A percentile compares a stretch with the other conserved stretches of the same genome.
Conservation (phyloP, 108 stramenopile species). For the Nitzschia sp. region DNA sequence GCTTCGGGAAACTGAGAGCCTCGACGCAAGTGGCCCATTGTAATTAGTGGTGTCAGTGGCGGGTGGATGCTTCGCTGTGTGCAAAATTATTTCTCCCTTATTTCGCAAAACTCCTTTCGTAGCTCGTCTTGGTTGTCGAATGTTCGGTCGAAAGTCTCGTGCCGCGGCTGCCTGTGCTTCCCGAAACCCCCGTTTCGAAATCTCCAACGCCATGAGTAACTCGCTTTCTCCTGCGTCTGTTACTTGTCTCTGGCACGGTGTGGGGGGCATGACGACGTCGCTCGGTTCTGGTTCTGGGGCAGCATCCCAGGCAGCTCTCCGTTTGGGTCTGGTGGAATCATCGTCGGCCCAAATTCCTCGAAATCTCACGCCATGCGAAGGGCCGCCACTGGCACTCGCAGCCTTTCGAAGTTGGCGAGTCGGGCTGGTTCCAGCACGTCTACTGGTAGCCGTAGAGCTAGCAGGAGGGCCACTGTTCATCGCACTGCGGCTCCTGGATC, state of each 20-base stretch:
- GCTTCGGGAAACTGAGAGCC: background rate
- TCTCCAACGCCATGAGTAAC: background rate
- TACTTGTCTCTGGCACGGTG: background rate
- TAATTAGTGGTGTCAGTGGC: too few species aligned
- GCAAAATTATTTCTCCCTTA: too few species aligned
- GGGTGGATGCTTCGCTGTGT: too few species aligned
- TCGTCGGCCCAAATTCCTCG: background rate
- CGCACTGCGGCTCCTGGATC: background rate
- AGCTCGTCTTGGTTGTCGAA: background rate
- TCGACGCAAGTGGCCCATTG: background rate
- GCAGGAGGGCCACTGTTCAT: background rate
- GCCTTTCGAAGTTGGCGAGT: background rate
- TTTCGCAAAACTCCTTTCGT: background rate
- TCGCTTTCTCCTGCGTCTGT: background rate
- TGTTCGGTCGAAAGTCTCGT: too few species aligned
- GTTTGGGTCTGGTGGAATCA: background rate
- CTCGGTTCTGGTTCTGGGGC: background rate
- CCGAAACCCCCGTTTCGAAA: background rate
- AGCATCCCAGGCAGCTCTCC: background rate
- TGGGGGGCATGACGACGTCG: background rate
- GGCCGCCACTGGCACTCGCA: background rate
- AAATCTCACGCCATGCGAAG: background rate
- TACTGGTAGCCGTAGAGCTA: background rate
- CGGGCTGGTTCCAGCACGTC: background rate
- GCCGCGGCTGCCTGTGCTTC: background rate